Evolutionary conservation across 805 yeast species (phyloP).

Genomic region (Cyberlindnera nakhonratchasimensis): DNA sequence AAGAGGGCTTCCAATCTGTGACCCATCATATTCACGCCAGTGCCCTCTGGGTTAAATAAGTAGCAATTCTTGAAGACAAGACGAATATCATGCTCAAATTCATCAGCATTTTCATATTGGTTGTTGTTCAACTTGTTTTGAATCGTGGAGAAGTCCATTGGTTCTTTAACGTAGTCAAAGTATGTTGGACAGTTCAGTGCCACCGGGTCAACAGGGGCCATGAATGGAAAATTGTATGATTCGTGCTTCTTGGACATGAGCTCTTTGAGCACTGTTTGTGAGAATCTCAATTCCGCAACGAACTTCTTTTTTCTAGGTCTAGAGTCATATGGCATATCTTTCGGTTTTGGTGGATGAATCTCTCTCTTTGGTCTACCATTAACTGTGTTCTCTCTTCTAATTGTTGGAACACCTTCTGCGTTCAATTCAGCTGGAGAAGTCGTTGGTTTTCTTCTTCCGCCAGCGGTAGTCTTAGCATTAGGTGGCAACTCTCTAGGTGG

Average conservation of each 20-base stretch:
- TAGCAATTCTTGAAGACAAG: conserved; percentile 88
- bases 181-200: conserved; percentile 91
- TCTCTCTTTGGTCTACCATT: conserved; percentile 88
- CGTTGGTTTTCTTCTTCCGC: conserved; percentile 22
- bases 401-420: conserved; percentile 51
- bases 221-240: conserved; percentile 81
- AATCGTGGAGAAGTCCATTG: conserved; percentile 92
- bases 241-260: conserved; percentile 79
- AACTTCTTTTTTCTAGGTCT: conserved; percentile 89
- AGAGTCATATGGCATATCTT: conserved; percentile 86
- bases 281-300: conserved; percentile 85
- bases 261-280: conserved; percentile 79
- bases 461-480: conserved; percentile 16
- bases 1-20: conserved; percentile 84
- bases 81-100: conserved; percentile 78
- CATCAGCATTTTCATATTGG: conserved; percentile 84
- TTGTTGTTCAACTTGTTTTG: conserved; percentile 78
- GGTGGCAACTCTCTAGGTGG: conserved; percentile 58
- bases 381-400: conserved; percentile 70
- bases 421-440: conserved; percentile 32
- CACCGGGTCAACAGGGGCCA: conserved; percentile 93
- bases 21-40: conserved; percentile 95
- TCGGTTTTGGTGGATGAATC: conserved; percentile 94
- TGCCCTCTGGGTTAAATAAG: conserved; percentile 92
- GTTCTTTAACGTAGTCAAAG: conserved; percentile 78